A percentile compares a stretch with the other conserved stretches of the same genome.
phyloP scores from a whole-genome alignment of 345 rosid genomes.

The Isatis tinctoria region DNA sequence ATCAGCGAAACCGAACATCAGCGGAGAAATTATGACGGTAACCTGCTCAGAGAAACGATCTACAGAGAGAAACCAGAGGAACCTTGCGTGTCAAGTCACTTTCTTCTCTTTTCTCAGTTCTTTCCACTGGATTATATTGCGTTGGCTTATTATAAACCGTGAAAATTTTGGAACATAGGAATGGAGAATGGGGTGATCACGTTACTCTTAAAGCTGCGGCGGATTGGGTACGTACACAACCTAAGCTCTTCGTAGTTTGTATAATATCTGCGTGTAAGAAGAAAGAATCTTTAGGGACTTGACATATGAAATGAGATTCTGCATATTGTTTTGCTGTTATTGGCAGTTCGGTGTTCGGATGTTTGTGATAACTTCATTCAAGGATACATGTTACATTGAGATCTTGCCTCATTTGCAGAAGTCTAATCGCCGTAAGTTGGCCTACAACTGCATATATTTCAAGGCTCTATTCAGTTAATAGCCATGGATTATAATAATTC shows the following conservation, averaged over 20 bases:
- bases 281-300: not conserved
- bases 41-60: not conserved
- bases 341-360: constrained; percentile 89
- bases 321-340: not conserved
- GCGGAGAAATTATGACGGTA: not conserved
- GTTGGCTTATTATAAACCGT: not conserved
- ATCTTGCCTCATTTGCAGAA: constrained; percentile 62
- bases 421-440: constrained; percentile 68
- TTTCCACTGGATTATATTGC: not conserved
- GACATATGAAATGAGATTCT: not conserved
- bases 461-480: too few species aligned
- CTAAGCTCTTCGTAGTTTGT: not conserved
- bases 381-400: constrained; percentile 89
- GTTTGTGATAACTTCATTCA: constrained; percentile 85
- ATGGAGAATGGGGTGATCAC: constrained; percentile 44
- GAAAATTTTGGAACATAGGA: constrained; percentile 16
- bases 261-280: not conserved
- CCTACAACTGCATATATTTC: not conserved
- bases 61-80: not conserved
- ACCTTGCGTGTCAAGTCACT: too few species aligned
- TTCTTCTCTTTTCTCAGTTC: not conserved
- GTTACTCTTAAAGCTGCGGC: constrained; percentile 40
- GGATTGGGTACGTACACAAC: constrained; percentile 27
- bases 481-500: too few species aligned
- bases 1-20: not conserved